These are phyloP conservation scores for Poa annua DNA, from an alignment of 176 grass and related monocot species.

Conservation along the genomic window DNA sequence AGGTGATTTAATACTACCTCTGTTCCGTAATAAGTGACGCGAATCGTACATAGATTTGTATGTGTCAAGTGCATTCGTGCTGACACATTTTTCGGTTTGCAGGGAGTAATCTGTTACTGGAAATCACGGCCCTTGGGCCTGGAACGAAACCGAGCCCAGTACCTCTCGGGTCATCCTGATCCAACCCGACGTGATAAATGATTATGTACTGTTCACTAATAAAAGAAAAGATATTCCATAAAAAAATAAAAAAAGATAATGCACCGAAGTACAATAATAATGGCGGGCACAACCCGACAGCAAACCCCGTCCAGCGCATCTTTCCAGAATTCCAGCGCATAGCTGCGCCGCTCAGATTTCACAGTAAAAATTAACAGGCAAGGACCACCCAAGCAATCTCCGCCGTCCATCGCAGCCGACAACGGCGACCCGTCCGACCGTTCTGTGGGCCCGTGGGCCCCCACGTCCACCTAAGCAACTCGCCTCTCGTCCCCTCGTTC, in stretches of 20 bases:
- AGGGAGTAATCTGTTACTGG: no score
- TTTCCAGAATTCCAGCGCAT: not conserved
- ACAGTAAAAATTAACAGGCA: not conserved
- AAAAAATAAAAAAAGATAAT: no score
- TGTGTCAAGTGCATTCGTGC: no score
- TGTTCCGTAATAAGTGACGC: no score
- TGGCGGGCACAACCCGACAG: not conserved
- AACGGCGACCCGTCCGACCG: constrained; percentile 10
- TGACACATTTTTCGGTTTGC: no score
- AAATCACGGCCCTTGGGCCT: not conserved
- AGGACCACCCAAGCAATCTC: not conserved
- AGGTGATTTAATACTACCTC: no score
- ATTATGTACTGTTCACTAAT: no score
- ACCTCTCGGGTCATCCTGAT: not conserved
- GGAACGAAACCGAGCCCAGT: not conserved
- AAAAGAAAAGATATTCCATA: no score
- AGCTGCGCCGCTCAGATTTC: not conserved
- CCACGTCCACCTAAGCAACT: not conserved
- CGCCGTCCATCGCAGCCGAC: constrained; percentile 27
- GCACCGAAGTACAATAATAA: not conserved
- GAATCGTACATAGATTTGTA: no score
- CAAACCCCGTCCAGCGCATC: not conserved
- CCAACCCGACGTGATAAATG: not conserved
- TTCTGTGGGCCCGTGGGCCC: constrained; percentile 33
- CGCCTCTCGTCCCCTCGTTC: not conserved